Conservation (phyloP, 768 basidiomycete species). For the Dacryopinax primogenitus region DNA sequence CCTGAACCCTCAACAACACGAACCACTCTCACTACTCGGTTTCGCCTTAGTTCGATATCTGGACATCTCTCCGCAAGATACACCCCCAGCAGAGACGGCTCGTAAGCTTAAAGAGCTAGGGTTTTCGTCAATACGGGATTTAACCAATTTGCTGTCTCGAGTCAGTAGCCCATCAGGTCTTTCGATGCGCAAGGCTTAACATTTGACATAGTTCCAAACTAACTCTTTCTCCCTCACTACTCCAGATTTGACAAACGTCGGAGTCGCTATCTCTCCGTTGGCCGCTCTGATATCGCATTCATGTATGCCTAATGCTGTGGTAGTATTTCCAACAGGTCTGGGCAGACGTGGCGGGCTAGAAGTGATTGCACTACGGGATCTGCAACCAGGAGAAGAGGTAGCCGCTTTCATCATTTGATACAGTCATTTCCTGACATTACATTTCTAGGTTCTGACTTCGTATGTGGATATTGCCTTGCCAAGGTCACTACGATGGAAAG, state of each 20-base stretch:
- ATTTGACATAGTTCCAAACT: constrained; percentile 55
- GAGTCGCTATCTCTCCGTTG: constrained; percentile 68
- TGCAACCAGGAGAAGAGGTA: constrained; percentile 60
- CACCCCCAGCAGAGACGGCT: constrained; percentile 3
- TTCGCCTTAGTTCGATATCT: constrained; percentile 64
- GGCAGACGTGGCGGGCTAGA: constrained; percentile 44
- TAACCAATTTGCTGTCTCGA: constrained; percentile 59
- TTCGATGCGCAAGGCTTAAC: background rate
- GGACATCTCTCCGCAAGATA: constrained; percentile 40
- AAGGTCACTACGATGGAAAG: constrained; percentile 36
- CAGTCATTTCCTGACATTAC: background rate
- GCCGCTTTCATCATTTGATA: constrained; percentile 10
- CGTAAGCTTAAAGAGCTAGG: constrained; percentile 46
- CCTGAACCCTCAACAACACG: constrained; percentile 37
- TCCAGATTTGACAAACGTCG: constrained; percentile 64
- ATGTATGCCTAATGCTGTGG: constrained; percentile 73
- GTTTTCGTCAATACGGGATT: constrained; percentile 43
- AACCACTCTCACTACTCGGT: constrained; percentile 55
- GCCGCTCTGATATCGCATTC: constrained; percentile 80
- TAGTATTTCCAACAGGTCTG: constrained; percentile 68
- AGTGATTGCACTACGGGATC: constrained; percentile 55
- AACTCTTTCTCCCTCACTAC: constrained; percentile 83
- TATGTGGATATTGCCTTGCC: constrained; percentile 81
- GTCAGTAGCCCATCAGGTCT: constrained; percentile 31
- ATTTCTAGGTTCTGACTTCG: constrained; percentile 53